A percentile compares a stretch with the other conserved stretches of the same genome.
phyloP scores from a whole-genome alignment of 2,329 filamentous ascomycete genomes.

The Acrocalymma vagum region DNA sequence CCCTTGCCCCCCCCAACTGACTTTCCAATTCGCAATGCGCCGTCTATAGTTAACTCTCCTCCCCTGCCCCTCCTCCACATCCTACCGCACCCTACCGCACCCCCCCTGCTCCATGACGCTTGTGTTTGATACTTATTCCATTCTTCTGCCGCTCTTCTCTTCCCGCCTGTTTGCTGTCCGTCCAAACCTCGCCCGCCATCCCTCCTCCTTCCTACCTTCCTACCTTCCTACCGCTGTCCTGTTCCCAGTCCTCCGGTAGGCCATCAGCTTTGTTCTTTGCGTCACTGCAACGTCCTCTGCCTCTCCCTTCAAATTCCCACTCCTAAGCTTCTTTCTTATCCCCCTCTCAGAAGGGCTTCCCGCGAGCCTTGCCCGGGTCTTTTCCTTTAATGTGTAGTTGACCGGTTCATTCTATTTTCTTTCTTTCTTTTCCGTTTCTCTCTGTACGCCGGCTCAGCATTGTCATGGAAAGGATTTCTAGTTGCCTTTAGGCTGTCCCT shows the following conservation, averaged over 20 bases:
- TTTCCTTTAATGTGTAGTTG: conserved; percentile 27
- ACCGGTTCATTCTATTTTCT: no score
- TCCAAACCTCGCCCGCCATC: conserved; percentile 14
- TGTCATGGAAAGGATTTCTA: conserved; percentile 19
- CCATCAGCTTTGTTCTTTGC: no score
- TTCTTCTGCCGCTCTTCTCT: conserved; percentile 25
- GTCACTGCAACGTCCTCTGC: no score
- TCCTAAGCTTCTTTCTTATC: no score
- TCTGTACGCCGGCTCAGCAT: no score
- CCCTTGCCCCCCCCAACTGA: conserved; percentile 10
- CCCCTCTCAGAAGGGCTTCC: no score
- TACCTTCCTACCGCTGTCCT: not conserved
- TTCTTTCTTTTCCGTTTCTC: no score
- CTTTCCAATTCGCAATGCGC: conserved; percentile 34
- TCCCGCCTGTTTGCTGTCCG: no score
- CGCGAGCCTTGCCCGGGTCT: conserved; percentile 8
- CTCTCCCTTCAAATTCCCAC: no score
- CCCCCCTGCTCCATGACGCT: conserved; percentile 24
- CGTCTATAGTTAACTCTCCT: conserved; percentile 19
- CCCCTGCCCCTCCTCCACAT: conserved; percentile 11
- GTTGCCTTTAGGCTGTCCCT: conserved; percentile 21
- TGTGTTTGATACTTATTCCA: conserved; percentile 42
- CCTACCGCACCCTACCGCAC: conserved; percentile 23
- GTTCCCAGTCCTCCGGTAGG: no score
- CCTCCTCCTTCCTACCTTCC: conserved; percentile 5